These are phyloP conservation scores for Chamaenerion angustifolium DNA, from an alignment of 345 rosid genomes.

Conservation along the genomic window DNA sequence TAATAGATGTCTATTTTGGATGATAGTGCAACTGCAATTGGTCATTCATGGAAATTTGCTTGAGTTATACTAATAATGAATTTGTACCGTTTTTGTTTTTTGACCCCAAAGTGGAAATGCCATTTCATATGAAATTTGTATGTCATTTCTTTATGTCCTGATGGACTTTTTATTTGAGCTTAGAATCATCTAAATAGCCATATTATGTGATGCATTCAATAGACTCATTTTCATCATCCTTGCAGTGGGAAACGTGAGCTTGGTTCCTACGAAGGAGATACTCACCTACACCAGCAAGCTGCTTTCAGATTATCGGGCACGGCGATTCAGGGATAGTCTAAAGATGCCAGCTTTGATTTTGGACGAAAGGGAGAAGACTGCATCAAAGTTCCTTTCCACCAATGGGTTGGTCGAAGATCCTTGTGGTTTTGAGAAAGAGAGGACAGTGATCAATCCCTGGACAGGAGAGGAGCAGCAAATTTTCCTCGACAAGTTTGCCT, in stretches of 20 bases:
- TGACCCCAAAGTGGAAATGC: too few relatives aligned
- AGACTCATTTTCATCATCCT: constrained; percentile 1
- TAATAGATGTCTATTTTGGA: too few relatives aligned
- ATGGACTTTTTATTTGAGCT: too few relatives aligned
- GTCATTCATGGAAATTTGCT: too few relatives aligned
- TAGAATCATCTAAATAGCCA: too few relatives aligned
- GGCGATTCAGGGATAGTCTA: constrained; percentile 45
- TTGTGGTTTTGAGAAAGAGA: constrained; percentile 75
- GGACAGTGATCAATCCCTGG: constrained; percentile 82
- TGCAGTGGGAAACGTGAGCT: constrained; percentile 48
- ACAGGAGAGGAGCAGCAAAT: constrained; percentile 59
- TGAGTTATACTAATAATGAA: too few relatives aligned
- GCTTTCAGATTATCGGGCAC: constrained; percentile 31
- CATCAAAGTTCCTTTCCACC: constrained; percentile 48
- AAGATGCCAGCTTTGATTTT: constrained; percentile 82
- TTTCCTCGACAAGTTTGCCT: constrained; percentile 59
- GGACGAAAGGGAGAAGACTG: constrained; percentile 59
- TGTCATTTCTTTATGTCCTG: too few relatives aligned
- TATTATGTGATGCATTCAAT: too few relatives aligned
- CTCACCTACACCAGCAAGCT: constrained; percentile 41
- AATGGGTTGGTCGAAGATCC: constrained; percentile 95
- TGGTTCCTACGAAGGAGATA: constrained; percentile 36
- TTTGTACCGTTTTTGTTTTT: too few relatives aligned
- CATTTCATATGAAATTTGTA: too few relatives aligned
- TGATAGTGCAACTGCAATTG: too few relatives aligned